Base-by-base conservation (phyloP, 2,329 filamentous ascomycete species). In the Thelonectria olida region DNA sequence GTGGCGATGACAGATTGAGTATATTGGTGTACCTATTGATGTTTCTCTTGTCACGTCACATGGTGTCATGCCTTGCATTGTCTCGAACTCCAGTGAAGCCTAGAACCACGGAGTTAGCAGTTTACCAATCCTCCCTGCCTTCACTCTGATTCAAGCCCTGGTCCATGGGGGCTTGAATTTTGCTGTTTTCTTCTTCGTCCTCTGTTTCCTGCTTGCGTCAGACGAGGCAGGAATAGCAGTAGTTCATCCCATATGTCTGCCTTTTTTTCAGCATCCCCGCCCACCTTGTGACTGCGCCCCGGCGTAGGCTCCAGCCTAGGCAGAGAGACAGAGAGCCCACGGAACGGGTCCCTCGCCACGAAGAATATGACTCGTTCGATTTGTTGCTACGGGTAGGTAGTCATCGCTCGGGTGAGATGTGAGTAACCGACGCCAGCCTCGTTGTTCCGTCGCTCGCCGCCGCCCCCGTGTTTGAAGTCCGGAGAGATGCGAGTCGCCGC, bases 61-160 rank as follows among this genome's bases (percentile, higher is more conserved):
- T 67, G 27, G 49, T 59, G 64, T 48, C 61, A 67, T 69, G 62
- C 54, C 58, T 57, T 48, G 50, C 28, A 47, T 31, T 68, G 66
- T 68, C 66, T 68, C 58, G 60, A 49, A 41, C 39, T 25, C 25
- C 59, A 44, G 48, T 42, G 38, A 47, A 64, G 64, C 65, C 58
- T 67, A 51, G 49, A 59, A 22, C 28, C 12, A 34, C 10, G 25
- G 25, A 5, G 31, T n/a, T n/a, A n/a, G n/a, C n/a, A n/a, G n/a
- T 13, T 13, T 34, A 34, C 31, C 31, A 10, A 34, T 15, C 31
- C 6, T 10, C 28, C 6, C 25, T 15, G 13, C 31, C 31, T 15
- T 34, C 15, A 15, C 2, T 10, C 10, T 3, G 8, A 27, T 9
- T 9, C 10, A 34, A 34, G 31, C 7, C 31, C 15, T 13, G 10